These are phyloP conservation scores for Eimeria falciformis DNA, from an alignment of 169 alveolate genomes.

Conservation along the genomic window DNA sequence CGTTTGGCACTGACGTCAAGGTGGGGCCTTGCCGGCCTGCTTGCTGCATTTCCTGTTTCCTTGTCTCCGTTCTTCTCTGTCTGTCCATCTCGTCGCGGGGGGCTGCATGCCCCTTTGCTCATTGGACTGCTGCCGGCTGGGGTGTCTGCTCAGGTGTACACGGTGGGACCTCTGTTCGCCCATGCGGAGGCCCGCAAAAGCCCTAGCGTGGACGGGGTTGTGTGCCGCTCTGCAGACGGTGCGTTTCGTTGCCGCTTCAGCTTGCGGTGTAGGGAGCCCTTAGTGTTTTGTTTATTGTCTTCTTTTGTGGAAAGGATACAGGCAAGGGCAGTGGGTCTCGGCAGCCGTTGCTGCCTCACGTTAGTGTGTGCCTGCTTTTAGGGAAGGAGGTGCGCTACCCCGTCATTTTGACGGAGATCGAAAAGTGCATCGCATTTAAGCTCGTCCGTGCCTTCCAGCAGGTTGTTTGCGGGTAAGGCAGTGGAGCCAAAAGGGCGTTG, in stretches of 20 bases:
- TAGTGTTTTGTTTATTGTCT: too few species aligned
- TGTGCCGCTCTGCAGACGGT: constrained; percentile 80
- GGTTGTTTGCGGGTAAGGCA: constrained; percentile 91
- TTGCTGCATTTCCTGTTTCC: too few species aligned
- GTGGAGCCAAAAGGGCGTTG: too few species aligned
- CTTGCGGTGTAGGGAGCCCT: too few species aligned
- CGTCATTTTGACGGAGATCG: constrained; percentile 94
- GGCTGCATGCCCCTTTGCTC: too few species aligned
- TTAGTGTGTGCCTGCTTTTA: constrained; percentile 78
- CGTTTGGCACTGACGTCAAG: constrained; percentile 98
- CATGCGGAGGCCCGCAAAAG: constrained; percentile 99
- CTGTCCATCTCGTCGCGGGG: not conserved
- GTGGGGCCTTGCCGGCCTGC: constrained; percentile 79
- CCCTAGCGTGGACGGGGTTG: constrained; percentile 95
- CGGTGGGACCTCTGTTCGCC: constrained; percentile 97
- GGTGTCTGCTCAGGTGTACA: constrained; percentile 83
- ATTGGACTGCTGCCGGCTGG: not conserved
- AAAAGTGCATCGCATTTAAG: constrained; percentile 94
- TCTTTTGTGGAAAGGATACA: too few species aligned
- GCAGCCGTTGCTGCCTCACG: not conserved
- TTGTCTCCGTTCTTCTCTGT: too few species aligned
- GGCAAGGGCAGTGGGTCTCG: not conserved
- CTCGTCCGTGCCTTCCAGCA: constrained; percentile 95
- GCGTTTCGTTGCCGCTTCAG: too few species aligned
- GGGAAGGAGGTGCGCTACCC: constrained; percentile 97